These are phyloP conservation scores for Nissolia schottii DNA, from an alignment of 306 rosid species.

Conservation along the genomic window DNA sequence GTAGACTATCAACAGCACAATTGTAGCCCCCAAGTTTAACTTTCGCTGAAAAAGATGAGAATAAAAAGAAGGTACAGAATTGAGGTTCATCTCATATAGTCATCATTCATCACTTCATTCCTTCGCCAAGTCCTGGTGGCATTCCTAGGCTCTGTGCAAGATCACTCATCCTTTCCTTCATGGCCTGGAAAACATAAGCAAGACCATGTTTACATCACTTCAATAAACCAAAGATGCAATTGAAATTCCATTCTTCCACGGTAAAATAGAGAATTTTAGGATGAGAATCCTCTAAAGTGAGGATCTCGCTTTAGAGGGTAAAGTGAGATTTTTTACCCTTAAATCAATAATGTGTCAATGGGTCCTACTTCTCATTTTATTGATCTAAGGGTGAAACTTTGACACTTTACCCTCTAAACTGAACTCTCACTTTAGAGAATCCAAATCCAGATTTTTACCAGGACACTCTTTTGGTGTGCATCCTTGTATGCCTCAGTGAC, in stretches of 20 bases:
- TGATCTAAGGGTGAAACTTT: too few species aligned
- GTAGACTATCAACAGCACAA: neutral
- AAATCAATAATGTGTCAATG: too few species aligned
- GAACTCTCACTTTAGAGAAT: too few species aligned
- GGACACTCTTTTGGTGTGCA: conserved; percentile 81
- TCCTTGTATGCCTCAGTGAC: conserved; percentile 82
- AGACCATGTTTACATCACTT: neutral
- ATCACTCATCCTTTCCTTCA: conserved; percentile 54
- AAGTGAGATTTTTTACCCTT: too few species aligned
- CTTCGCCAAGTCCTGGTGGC: conserved; percentile 40
- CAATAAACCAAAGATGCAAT: conserved; percentile 1
- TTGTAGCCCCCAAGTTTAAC: neutral
- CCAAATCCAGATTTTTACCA: conserved; percentile 44
- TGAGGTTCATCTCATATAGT: conserved; percentile 33
- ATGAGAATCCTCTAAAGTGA: too few species aligned
- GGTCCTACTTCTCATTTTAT: too few species aligned
- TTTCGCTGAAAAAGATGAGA: neutral
- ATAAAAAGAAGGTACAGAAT: neutral
- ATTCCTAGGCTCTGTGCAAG: conserved; percentile 51
- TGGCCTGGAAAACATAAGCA: conserved; percentile 39
- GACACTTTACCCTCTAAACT: too few species aligned
- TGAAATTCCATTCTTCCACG: neutral
- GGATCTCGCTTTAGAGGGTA: too few species aligned
- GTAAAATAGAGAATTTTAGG: conserved; percentile 21
- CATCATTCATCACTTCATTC: conserved; percentile 42